Conservation (phyloP, 805 yeast species). For the Saccharomycopsis sp. region DNA sequence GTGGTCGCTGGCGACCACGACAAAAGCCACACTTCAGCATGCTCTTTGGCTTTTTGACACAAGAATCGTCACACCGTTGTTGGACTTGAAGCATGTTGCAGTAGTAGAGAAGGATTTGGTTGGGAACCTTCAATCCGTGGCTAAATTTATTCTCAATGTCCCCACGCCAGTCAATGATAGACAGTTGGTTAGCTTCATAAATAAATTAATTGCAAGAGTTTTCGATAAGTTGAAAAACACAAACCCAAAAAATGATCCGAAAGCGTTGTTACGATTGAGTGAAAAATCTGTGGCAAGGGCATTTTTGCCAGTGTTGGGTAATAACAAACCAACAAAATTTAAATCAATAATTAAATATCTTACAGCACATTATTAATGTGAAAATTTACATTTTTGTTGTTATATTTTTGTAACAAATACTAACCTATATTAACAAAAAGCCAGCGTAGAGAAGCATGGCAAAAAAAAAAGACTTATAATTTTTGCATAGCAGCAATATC, state of each 20-base stretch:
- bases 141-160: neutral
- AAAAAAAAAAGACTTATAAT: constrained; percentile 50
- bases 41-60: neutral
- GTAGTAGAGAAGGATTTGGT: neutral
- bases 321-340: neutral
- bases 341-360: neutral
- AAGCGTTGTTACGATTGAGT: too few species aligned
- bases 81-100: neutral
- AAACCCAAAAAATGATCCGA: too few species aligned
- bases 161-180: too few species aligned
- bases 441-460: neutral
- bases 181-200: too few species aligned
- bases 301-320: neutral
- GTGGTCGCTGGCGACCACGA: neutral
- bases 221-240: too few species aligned
- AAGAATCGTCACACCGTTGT: neutral
- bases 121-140: neutral
- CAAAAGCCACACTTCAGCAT: neutral
- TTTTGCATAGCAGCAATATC: constrained; percentile 98
- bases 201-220: too few species aligned
- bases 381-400: neutral
- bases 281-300: neutral
- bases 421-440: neutral
- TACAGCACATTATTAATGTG: neutral
- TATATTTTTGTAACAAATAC: neutral